A percentile compares a stretch with the other conserved stretches of the same genome.
Evolutionary conservation across 2,329 filamentous ascomycete species (phyloP).

Genomic region (Tolypocladium nubicola): DNA sequence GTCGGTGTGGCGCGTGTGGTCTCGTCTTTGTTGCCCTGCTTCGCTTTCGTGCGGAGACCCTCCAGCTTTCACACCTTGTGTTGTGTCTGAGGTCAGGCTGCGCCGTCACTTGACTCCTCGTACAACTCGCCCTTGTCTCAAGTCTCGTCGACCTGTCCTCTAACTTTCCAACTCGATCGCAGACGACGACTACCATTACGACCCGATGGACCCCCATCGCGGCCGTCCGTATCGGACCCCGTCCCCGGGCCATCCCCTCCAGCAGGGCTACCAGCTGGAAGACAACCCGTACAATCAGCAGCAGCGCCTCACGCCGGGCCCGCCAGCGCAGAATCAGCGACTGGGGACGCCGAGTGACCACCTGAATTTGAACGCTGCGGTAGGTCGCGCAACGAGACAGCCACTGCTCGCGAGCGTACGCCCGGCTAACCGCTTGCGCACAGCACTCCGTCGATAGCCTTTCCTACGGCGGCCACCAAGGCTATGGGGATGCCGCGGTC

Average conservation of each 20-base stretch:
- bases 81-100: neutral
- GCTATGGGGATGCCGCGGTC: conserved; percentile 59
- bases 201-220: conserved; percentile 42
- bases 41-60: neutral
- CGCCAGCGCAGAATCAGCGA: conserved; percentile 19
- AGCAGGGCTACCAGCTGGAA: conserved; percentile 71
- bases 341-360: conserved; percentile 59
- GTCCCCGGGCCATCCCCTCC: conserved; percentile 64
- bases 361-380: conserved; percentile 74
- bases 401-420: neutral
- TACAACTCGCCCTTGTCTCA: neutral
- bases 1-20: neutral
- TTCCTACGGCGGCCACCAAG: conserved; percentile 30
- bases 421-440: neutral
- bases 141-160: conserved; percentile 2
- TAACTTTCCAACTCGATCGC: conserved; percentile 8
- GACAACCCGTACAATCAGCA: conserved; percentile 62
- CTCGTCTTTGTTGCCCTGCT: neutral
- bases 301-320: conserved; percentile 19
- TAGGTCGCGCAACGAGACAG: conserved; percentile 33
- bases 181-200: conserved; percentile 53
- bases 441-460: conserved; percentile 45
- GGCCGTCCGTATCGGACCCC: conserved; percentile 50
- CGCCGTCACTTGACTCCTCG: neutral
- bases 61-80: too few species aligned